Evolutionary conservation across 2,329 filamentous ascomycete genomes (phyloP).

Genomic region (Zopfia rhizophila): DNA sequence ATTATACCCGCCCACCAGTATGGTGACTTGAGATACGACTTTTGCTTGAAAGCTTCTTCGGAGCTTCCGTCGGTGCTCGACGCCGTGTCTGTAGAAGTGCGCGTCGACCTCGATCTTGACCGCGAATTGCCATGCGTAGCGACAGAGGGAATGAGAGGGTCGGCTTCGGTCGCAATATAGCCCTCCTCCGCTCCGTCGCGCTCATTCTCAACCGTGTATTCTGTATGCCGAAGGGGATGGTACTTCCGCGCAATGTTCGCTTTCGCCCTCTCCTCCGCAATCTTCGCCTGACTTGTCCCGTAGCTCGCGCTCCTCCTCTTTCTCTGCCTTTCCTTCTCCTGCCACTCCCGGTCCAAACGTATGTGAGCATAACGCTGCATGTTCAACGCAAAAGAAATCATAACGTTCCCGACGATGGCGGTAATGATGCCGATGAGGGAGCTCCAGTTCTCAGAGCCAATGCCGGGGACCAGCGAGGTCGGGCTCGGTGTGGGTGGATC

Average conservation of each 20-base stretch:
- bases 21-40: conserved; percentile 86
- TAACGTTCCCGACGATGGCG: conserved; percentile 89
- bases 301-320: conserved; percentile 50
- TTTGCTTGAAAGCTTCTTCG: conserved; percentile 59
- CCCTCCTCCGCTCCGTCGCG: conserved; percentile 22
- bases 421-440: conserved; percentile 94
- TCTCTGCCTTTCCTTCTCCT: conserved; percentile 55
- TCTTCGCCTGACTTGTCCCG: conserved; percentile 54
- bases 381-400: conserved; percentile 96
- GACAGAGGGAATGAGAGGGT: conserved; percentile 38
- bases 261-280: conserved; percentile 43
- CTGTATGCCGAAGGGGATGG: conserved; percentile 16
- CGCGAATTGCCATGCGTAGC: neutral
- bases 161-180: conserved; percentile 42
- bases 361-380: conserved; percentile 97
- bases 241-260: conserved; percentile 13
- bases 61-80: conserved; percentile 51
- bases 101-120: conserved; percentile 37
- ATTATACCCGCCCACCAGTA: conserved; percentile 98
- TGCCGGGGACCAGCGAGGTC: conserved; percentile 20
- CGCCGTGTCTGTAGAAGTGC: conserved; percentile 53
- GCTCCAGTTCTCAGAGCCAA: conserved; percentile 71
- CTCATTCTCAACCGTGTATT: conserved; percentile 6
- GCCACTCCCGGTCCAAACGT: conserved; percentile 76
- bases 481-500: conserved; percentile 20